These are phyloP conservation scores for Aspergillus latus DNA, from an alignment of 2,329 filamentous ascomycete genomes.

Conservation along the genomic window DNA sequence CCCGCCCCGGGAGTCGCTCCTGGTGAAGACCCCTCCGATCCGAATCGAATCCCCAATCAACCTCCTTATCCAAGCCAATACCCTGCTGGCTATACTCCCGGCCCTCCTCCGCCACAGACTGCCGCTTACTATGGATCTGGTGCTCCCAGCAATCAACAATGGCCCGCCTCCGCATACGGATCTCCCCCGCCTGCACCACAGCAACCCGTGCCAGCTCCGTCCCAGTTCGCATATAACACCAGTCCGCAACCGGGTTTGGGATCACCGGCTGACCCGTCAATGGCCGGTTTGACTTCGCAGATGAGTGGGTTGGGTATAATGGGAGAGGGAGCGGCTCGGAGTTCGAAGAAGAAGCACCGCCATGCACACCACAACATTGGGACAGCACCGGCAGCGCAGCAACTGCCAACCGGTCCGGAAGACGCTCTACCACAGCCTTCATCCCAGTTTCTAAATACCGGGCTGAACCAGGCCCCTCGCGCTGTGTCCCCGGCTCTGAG, in stretches of 20 bases:
- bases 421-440: conserved; percentile 53
- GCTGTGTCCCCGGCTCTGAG: conserved; percentile 29
- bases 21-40: conserved; percentile 57
- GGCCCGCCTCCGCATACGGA: conserved; percentile 30
- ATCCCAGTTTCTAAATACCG: conserved; percentile 61
- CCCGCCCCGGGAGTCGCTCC: conserved; percentile 35
- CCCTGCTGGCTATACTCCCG: conserved; percentile 35
- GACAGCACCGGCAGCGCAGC: conserved; percentile 56
- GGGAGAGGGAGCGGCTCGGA: conserved; percentile 47
- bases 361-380: conserved; percentile 88
- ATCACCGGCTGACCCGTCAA: conserved; percentile 30
- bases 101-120: conserved; percentile 41
- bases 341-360: conserved; percentile 82
- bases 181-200: conserved; percentile 21
- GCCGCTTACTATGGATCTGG: conserved; percentile 37
- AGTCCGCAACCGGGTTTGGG: conserved; percentile 27
- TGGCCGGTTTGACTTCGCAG: conserved; percentile 57
- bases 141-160: conserved; percentile 35
- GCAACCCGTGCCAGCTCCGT: conserved; percentile 27
- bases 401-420: conserved; percentile 58
- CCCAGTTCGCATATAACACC: conserved; percentile 30
- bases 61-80: conserved; percentile 54
- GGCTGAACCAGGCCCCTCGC: conserved; percentile 40
- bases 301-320: conserved; percentile 75
- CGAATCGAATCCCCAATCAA: conserved; percentile 50